Evolutionary conservation across 768 basidiomycete species (phyloP), one percentile per base, ranked within the genome.

Genomic region (Tulasnella sp.): DNA sequence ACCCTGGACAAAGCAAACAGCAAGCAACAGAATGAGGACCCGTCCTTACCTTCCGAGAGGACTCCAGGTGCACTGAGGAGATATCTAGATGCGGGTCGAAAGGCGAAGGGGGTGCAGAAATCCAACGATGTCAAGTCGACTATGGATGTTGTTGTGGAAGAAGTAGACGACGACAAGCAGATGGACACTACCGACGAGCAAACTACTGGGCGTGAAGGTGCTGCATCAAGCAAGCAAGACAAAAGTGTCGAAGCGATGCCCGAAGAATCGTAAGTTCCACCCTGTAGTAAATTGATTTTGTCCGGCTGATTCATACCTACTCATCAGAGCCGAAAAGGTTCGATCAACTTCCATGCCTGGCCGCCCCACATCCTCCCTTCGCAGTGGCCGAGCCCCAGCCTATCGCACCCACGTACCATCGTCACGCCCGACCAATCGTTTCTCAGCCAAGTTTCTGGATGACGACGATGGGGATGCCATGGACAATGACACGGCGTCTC

Each of bases 361-460:
- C n/a, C 40, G 54, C 9, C 25, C 40, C 40, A 57, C 54, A 19
- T 57, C 54, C 8, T 57, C 54, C 11, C 31, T 57, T 15, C 39
- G 54, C 11, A 27, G 41, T 43, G 54, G 40, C 9, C 29, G 54
- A 29, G 54, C 40, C 12, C 40, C 40, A 9, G 32, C 27, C 5
- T 57, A 45, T 31, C 27, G 54, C 11, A 57, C 31, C 34, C 54
- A 57, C 41, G 42, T 48, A 25, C 54, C 54, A 29, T 45, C 42
- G 17, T 48, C 40, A 4, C 39, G 54, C 21, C 54, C 54, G 1
- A 45, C 54, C 42, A 57, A 57, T 46, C 40, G 41, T 5, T 57
- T 57, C 41, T 57, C 54, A 6, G 54, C 54, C 19, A 57, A 57
- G 11, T 57, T 57, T 36, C 41, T 21, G 7, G 54, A 57, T 46